Conservation (phyloP, 768 basidiomycete species). For the Mycena rebaudengoi region DNA sequence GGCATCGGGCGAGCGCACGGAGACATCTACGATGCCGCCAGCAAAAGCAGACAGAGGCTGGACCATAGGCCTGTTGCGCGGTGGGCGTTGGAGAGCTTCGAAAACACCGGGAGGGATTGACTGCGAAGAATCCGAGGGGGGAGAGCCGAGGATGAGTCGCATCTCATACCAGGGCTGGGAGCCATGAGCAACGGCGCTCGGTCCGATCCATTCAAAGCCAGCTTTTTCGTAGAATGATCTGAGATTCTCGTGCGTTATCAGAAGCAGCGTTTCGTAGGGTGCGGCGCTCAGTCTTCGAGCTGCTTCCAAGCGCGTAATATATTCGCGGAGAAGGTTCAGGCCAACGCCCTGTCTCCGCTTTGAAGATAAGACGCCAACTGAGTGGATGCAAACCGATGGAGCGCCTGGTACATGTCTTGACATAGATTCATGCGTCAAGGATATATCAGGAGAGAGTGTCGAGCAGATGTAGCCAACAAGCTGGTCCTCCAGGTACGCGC, state of each 20-base stretch:
- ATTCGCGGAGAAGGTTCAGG: conserved; percentile 62
- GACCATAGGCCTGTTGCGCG: conserved; percentile 43
- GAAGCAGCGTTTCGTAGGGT: conserved; percentile 55
- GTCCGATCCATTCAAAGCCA: conserved; percentile 68
- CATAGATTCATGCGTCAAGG: no score
- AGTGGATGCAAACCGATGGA: conserved; percentile 73
- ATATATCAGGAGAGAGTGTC: conserved; percentile 69
- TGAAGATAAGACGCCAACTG: conserved; percentile 62
- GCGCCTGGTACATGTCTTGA: no score
- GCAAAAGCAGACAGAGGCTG: conserved; percentile 54
- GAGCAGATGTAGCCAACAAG: conserved; percentile 74
- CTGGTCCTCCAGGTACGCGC: conserved; percentile 54
- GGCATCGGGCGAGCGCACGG: conserved; percentile 26
- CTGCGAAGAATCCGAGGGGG: no score
- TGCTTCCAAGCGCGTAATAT: conserved; percentile 55
- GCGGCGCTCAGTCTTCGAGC: conserved; percentile 32
- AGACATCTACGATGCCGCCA: conserved; percentile 52
- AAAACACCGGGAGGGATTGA: conserved; percentile 54
- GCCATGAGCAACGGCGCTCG: conserved; percentile 70
- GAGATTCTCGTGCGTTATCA: conserved; percentile 72
- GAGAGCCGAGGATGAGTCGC: conserved; percentile 43
- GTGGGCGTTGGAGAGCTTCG: conserved; percentile 58
- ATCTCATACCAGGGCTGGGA: conserved; percentile 72
- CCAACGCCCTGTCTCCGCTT: conserved; percentile 60
- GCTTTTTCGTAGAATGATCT: conserved; percentile 64